Evolutionary conservation across 2,329 filamentous ascomycete genomes (phyloP), one percentile per base, ranked within the genome.

Genomic region (Fusarium scirpi): DNA sequence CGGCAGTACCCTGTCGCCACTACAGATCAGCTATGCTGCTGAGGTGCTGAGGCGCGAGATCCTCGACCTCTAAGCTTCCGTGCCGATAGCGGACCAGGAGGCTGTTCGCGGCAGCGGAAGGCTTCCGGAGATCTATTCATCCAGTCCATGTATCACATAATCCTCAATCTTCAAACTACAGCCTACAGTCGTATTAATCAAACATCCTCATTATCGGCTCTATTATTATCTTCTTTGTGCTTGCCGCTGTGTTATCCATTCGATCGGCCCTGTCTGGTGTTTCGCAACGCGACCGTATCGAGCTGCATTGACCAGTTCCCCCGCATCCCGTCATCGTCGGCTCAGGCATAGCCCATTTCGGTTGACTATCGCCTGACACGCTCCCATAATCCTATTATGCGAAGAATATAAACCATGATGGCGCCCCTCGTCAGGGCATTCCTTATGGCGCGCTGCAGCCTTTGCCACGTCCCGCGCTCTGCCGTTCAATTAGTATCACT

Each of bases 251-350:
- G 30, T 16, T 38, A 45, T 63, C 24, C 49, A 64, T 59, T 43
- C 58, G 52, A 74, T 61, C 71, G 62, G 57, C 46, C 63, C 55
- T 52, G n/a, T 47, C 48, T 38, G 54, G 65, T 58, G 47, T 45
- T 48, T 57, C 46, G 62, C 54, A 55, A 46, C 49, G 64, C 63
- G 32, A 61, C 65, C 67, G 60, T 55, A 48, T 64, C 60, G 67
- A 75, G 61, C 67, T 71, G 65, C 15, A 15, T 53, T 40, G 51
- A 55, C 58, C 56, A 46, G 27, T 58, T 43, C 47, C 70, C 73
- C 74, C 74, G 74, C 73, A 74, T 72, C 62, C 49, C 65, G 66
- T 73, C 71, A 71, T 75, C 64, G 62, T 74, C 64, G 54, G 47
- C 65, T 58, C 62, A 71, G 65, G 62, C 60, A 63, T 56, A 63